Evolutionary conservation across 2,329 filamentous ascomycete genomes (phyloP), one percentile per base, ranked within the genome.

Genomic region (Aspergillus tamarii): DNA sequence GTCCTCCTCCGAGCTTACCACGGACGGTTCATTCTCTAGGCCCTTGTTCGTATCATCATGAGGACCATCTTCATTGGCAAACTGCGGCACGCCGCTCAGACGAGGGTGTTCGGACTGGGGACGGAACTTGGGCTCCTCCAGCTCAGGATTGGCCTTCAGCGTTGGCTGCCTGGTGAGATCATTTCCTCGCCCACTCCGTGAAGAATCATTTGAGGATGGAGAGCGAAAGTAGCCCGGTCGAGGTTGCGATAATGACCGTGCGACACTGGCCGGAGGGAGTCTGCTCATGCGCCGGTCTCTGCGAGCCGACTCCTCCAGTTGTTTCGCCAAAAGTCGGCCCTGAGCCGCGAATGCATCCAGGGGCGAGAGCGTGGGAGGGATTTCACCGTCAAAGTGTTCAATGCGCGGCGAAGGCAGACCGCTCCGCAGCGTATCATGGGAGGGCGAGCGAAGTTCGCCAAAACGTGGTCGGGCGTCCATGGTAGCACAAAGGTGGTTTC

Each of bases 321-420:
- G 91, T 79, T 88, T 91, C 45, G 93, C 93, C 58, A 99, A 86
- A 71, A 96, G 82, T 63, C 94, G 90, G 71, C 94, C 96, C 75
- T 98, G 94, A 66, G 94, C 85, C 26, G 94, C 94, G 76, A 99
- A 96, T 55, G 94, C 94, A 84, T 99, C 95, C 68, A 99, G 86
- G 12, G 95, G 95, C 9, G 95, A 98, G 62, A 98, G 85, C 59
- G 95, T 91, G 6, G 95, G 95, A 23, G 95, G 94, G 1, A 78
- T 67, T 67, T 94, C 91, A 66, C 92, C 92, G 62, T 91, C 90
- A 62, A 91, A 84, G 77, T 93, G 90, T 66, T 80, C 76, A 64
- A 93, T 82, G 66, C 91, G 89, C 48, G 91, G 91, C n/a, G 91
- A 93, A 67, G 85, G 84, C 39, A 89, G 78, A n/a, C 87, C 85